Conservation (phyloP, 1,284 basidiomycete genomes). For the Pascua guehoae region DNA sequence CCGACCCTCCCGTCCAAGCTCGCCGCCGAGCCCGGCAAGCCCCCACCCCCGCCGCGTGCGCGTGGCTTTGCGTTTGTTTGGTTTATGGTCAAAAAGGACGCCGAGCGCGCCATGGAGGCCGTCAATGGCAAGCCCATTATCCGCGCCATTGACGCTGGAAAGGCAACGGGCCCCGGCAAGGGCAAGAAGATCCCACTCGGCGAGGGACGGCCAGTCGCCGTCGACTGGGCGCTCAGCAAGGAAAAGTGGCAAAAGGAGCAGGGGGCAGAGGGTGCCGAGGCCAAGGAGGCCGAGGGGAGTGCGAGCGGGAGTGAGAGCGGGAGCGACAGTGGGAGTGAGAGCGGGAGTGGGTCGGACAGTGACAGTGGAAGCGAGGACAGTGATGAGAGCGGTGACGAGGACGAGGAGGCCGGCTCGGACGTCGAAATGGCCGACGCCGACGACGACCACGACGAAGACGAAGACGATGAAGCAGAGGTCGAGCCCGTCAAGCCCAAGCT, state of each 20-base stretch:
- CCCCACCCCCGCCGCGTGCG: conserved; percentile 52
- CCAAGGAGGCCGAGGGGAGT: conserved; percentile 48
- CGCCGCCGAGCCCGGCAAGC: conserved; percentile 46
- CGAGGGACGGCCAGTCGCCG: conserved; percentile 71
- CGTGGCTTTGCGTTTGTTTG: conserved; percentile 96
- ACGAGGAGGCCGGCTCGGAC: conserved; percentile 56
- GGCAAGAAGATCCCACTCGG: conserved; percentile 47
- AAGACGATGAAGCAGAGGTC: conserved; percentile 55
- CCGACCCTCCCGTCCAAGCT: conserved; percentile 56
- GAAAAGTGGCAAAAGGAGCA: conserved; percentile 75
- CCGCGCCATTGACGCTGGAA: conserved; percentile 36
- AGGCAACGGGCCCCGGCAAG: conserved; percentile 45
- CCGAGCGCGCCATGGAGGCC: conserved; percentile 74
- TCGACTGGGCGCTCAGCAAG: conserved; percentile 96
- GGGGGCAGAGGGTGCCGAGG: conserved; percentile 53
- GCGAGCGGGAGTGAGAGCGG: conserved; percentile 26
- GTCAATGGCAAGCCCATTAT: conserved; percentile 74
- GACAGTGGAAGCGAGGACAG: conserved; percentile 52
- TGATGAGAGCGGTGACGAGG: conserved; percentile 46
- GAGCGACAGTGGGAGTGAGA: conserved; percentile 15
- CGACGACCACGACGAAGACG: conserved; percentile 43
- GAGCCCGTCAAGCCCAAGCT: conserved; percentile 65
- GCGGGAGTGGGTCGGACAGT: conserved; percentile 54
- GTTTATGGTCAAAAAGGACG: conserved; percentile 83
- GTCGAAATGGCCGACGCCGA: conserved; percentile 51